Evolutionary conservation across 495 filamentous ascomycete genomes (phyloP), one percentile per base, ranked within the genome.

Genomic region (Neurospora intermedia): DNA sequence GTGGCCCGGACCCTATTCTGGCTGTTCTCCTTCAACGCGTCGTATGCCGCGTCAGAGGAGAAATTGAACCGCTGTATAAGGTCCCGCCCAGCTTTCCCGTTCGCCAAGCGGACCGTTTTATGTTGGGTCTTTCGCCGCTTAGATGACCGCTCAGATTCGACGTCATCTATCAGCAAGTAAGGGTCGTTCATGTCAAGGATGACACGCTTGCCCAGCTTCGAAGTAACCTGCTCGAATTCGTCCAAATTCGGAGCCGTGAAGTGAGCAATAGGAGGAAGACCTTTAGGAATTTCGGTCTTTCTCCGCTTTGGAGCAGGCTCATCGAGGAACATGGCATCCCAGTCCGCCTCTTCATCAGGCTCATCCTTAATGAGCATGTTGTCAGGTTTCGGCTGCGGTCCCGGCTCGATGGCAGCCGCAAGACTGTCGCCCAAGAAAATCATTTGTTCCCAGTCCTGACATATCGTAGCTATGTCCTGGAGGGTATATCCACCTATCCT

Each of bases 1-100:
- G 92, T 96, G 69, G 93, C 95, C 48, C 96, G 90, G 75, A 99
- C 91, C 82, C 96, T 97, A 85, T 91, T 95, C 82, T 96, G 93
- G 75, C 94, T 93, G 79, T 98, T 99, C 79, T 96, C 93, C 82
- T 99, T 98, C 59, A 99, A 87, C 70, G 92, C 89, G 76, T 97
- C 93, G 79, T 99, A 99, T 2, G 94, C 94, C 66, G 93, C 91
- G 77, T 99, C 96, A 73, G 97, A 97, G 39, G 95, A 97, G 69
- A 97, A 92, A 80, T 98, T 98, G 86, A 97, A 98, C 31, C 94
- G 88, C 74, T 90, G 87, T 38, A 85, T 88, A n/a, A 96, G 82
- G 69, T 89, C 85, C 39, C 86, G 88, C 27, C 86, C 85, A 18
- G 90, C 78, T 42, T 84, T 83, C 11, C 87, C 86, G 62, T 85